Percentiles rank a stretch among this genome's conserved stretches.
Conservation (phyloP, 2,329 filamentous ascomycete species). For the Aspergillus sergii region DNA sequence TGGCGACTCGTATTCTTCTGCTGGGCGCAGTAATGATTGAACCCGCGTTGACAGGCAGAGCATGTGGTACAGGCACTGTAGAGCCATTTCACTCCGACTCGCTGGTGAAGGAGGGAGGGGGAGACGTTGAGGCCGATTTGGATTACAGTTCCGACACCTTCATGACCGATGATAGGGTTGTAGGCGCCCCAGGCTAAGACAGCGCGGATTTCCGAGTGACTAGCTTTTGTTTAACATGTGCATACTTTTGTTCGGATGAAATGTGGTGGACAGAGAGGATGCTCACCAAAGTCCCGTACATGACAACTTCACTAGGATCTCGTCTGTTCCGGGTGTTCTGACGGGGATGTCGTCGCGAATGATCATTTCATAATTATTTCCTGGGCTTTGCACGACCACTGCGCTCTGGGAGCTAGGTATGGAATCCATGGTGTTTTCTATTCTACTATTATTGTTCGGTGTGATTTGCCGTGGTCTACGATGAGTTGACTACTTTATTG, state of each 20-base stretch:
- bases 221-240: not conserved
- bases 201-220: not conserved
- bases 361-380: not conserved
- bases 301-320: not conserved
- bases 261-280: fast-evolving
- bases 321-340: not conserved
- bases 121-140: not conserved
- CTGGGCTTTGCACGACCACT: not conserved
- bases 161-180: not conserved
- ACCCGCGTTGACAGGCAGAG: not conserved
- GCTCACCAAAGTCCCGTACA: not conserved
- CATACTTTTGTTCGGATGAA: fast-evolving
- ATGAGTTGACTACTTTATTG: not conserved
- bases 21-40: not conserved
- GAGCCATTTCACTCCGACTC: not conserved
- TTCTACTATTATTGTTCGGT: not conserved
- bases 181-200: not conserved
- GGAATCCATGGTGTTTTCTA: not conserved
- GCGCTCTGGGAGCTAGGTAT: not conserved
- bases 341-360: not conserved
- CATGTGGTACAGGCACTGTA: not conserved
- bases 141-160: not conserved
- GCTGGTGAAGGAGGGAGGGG: not conserved
- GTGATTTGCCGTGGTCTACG: not conserved
- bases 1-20: not conserved